Percentiles rank a stretch among this genome's conserved stretches.
phyloP scores from a whole-genome alignment of 1,284 basidiomycete genomes.

The Leccinum huronense region DNA sequence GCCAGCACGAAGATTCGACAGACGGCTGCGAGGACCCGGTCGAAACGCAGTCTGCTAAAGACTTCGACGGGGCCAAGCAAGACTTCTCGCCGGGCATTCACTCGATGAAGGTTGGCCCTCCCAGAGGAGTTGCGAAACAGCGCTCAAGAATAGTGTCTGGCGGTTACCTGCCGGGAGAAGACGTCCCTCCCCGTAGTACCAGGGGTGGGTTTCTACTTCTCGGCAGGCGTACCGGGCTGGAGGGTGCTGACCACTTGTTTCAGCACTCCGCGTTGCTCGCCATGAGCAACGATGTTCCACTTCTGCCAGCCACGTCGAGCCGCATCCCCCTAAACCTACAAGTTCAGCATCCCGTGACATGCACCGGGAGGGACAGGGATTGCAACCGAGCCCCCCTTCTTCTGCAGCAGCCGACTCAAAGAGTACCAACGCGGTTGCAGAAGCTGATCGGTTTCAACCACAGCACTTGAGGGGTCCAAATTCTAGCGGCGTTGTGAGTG shows the following conservation, averaged over 20 bases:
- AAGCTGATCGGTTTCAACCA: not conserved
- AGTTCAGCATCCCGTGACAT: not conserved
- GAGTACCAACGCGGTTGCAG: not conserved
- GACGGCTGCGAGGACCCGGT: not conserved
- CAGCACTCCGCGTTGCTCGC: not conserved
- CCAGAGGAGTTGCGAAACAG: not conserved
- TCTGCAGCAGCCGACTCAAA: not conserved
- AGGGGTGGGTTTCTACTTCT: not conserved
- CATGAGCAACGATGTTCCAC: not conserved
- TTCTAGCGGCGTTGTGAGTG: not conserved
- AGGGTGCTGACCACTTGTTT: not conserved
- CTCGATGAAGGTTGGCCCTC: not conserved
- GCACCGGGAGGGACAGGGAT: not conserved
- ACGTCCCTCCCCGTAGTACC: not conserved
- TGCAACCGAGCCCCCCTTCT: not conserved
- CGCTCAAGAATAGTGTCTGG: not conserved
- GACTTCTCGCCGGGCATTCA: not conserved
- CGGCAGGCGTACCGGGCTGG: not conserved
- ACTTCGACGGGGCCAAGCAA: not conserved
- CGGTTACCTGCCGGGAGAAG: not conserved
- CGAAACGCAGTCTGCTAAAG: not conserved
- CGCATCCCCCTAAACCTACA: not conserved
- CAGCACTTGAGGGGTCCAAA: not conserved
- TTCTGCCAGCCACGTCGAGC: not conserved
- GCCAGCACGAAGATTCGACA: not conserved